Percentiles rank a stretch among this genome's conserved stretches.
Conservation (phyloP, 2,329 filamentous ascomycete genomes). For the Paracoccidioides brasiliensis region DNA sequence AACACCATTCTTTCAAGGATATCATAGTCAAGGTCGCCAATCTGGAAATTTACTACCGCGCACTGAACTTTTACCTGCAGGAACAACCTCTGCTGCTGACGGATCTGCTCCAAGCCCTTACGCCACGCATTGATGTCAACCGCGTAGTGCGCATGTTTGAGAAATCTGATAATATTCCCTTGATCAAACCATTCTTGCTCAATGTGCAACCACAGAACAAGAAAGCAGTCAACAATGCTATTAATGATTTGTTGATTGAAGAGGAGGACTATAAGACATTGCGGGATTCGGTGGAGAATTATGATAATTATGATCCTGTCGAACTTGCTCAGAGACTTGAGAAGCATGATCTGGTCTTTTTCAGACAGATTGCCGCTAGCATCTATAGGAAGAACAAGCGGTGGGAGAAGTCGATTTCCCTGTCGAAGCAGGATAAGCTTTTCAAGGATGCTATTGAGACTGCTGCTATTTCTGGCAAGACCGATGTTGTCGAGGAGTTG, state of each 20-base stretch:
- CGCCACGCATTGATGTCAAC: constrained; percentile 92
- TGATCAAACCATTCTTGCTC: constrained; percentile 97
- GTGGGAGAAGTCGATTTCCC: constrained; percentile 96
- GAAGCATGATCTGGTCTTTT: constrained; percentile 97
- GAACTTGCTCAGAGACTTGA: constrained; percentile 85
- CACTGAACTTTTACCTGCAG: constrained; percentile 92
- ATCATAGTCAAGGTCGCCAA: constrained; percentile 96
- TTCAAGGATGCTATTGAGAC: constrained; percentile 99
- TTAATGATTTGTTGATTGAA: constrained; percentile 94
- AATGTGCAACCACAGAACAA: constrained; percentile 97
- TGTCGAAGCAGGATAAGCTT: constrained; percentile 98
- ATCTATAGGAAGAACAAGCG: constrained; percentile 99
- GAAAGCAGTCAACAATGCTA: constrained; percentile 92
- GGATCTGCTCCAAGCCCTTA: constrained; percentile 84
- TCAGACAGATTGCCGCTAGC: constrained; percentile 93
- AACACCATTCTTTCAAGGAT: constrained; percentile 99
- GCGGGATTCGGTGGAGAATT: constrained; percentile 93
- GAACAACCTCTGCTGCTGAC: constrained; percentile 91
- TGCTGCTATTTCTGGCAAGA: constrained; percentile 77
- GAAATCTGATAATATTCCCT: constrained; percentile 91
- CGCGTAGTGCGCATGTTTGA: constrained; percentile 99
- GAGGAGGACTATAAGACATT: constrained; percentile 99
- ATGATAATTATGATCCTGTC: constrained; percentile 96
- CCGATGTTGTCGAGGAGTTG: constrained; percentile 87
- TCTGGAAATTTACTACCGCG: constrained; percentile 96